Percentiles rank a stretch among this genome's conserved stretches.
Evolutionary conservation across 768 basidiomycete species (phyloP).

Genomic region (Amanita inopinata): DNA sequence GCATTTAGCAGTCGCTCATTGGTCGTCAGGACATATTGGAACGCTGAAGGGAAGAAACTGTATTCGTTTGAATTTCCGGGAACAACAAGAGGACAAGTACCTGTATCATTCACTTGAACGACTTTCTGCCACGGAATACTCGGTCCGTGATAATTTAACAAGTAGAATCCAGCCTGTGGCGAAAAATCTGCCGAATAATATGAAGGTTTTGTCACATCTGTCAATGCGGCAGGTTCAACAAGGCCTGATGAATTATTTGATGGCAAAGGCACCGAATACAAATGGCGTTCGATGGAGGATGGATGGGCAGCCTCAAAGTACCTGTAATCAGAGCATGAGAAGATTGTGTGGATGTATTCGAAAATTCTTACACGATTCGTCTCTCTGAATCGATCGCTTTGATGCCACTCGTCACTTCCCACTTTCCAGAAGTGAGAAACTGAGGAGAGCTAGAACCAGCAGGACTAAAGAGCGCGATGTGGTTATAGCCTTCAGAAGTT

Average conservation of each 20-base stretch:
- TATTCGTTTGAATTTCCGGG: too few relatives aligned
- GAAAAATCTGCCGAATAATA: conserved; percentile 71
- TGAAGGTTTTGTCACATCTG: conserved; percentile 41
- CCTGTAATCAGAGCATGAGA: too few relatives aligned
- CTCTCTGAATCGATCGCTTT: conserved; percentile 59
- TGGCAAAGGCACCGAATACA: conserved; percentile 76
- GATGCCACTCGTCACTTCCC: conserved; percentile 82
- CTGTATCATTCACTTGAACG: conserved; percentile 37
- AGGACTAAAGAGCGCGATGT: conserved; percentile 87
- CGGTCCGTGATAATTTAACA: conserved; percentile 74
- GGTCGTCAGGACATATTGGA: conserved; percentile 56
- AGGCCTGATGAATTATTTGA: conserved; percentile 24
- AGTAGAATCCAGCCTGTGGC: conserved; percentile 76
- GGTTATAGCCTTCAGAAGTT: conserved; percentile 72
- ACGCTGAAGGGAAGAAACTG: conserved; percentile 28
- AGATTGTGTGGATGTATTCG: not conserved
- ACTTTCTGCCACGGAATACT: conserved; percentile 83
- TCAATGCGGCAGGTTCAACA: conserved; percentile 38
- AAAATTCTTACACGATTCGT: conserved; percentile 56
- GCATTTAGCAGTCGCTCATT: conserved; percentile 61
- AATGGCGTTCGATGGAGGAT: conserved; percentile 70
- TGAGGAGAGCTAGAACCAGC: conserved; percentile 56
- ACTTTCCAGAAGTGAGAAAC: conserved; percentile 80
- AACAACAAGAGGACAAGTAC: conserved; percentile 24
- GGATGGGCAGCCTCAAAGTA: conserved; percentile 87